These are phyloP conservation scores for Annulohypoxylon maeteangense DNA, from an alignment of 495 filamentous ascomycete genomes.

Conservation along the genomic window DNA sequence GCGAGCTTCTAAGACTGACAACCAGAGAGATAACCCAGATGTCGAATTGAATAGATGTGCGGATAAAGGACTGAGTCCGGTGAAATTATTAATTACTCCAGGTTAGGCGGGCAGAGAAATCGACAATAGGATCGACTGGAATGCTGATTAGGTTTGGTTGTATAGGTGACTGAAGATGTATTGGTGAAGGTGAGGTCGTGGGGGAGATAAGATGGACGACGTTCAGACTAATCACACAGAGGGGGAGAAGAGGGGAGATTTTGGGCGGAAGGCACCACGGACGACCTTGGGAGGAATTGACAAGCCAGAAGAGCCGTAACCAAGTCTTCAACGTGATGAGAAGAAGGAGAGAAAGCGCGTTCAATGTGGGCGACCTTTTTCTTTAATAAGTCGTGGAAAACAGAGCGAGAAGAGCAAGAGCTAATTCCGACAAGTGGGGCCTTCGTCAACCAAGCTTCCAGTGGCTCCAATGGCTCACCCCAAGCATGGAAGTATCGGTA, in stretches of 20 bases:
- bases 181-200: conserved; percentile 42
- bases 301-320: conserved; percentile 46
- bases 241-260: conserved; percentile 41
- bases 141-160: conserved; percentile 40
- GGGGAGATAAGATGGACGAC: conserved; percentile 36
- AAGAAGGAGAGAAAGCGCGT: conserved; percentile 45
- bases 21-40: conserved; percentile 31
- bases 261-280: conserved; percentile 48
- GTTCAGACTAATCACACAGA: conserved; percentile 35
- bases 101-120: conserved; percentile 45
- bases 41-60: conserved; percentile 19
- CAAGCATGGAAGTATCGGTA: conserved; percentile 36
- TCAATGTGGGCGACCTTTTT: conserved; percentile 45
- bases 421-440: conserved; percentile 45
- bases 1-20: conserved; percentile 43
- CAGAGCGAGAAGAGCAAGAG: conserved; percentile 42
- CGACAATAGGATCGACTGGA: conserved; percentile 39
- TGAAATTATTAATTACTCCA: conserved; percentile 36
- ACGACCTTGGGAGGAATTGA: conserved; percentile 49
- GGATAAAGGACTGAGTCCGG: conserved; percentile 30
- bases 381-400: conserved; percentile 46
- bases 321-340: conserved; percentile 51
- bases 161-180: conserved; percentile 36
- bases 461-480: conserved; percentile 11
- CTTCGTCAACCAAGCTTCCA: conserved; percentile 38